Percentiles rank a stretch among this genome's conserved stretches.
phyloP scores from a whole-genome alignment of 768 basidiomycete species.

The Pleurotus ostreatus region DNA sequence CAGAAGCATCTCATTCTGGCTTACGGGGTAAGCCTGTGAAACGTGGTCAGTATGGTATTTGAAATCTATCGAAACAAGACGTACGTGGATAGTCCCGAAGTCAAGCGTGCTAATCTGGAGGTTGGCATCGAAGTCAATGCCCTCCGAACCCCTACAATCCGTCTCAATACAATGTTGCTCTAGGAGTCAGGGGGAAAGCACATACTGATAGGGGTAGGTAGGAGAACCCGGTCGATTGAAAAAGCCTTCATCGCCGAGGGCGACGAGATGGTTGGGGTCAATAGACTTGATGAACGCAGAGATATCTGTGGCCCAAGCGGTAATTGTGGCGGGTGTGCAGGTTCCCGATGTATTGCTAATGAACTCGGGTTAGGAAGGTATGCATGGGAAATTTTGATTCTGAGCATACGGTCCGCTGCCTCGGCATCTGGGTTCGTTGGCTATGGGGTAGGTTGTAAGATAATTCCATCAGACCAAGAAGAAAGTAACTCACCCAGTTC shows the following conservation, averaged over 20 bases:
- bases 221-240: slow-evolving; percentile 47
- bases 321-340: slow-evolving; percentile 23
- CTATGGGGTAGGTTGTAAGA: slow-evolving; percentile 13
- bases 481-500: slow-evolving; percentile 24
- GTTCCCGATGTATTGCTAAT: slow-evolving; percentile 31
- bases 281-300: slow-evolving; percentile 21
- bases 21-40: slow-evolving; percentile 30
- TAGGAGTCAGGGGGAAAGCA: background rate
- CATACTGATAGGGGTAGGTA: slow-evolving; percentile 53
- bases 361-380: background rate
- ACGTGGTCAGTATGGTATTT: background rate
- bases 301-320: slow-evolving; percentile 25
- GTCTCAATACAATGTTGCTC: too few relatives aligned
- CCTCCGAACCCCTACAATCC: slow-evolving; percentile 41
- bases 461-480: slow-evolving; percentile 16
- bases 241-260: slow-evolving; percentile 63
- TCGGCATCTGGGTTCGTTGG: slow-evolving; percentile 15
- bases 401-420: slow-evolving; percentile 10
- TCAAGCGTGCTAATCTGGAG: slow-evolving; percentile 52
- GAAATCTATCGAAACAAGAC: slow-evolving; percentile 11
- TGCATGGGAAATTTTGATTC: background rate
- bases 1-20: background rate
- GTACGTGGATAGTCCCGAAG: slow-evolving; percentile 65
- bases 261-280: slow-evolving; percentile 33
- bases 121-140: slow-evolving; percentile 61